These are phyloP conservation scores for Quercus cerris DNA, from an alignment of 306 rosid species.

Conservation along the genomic window DNA sequence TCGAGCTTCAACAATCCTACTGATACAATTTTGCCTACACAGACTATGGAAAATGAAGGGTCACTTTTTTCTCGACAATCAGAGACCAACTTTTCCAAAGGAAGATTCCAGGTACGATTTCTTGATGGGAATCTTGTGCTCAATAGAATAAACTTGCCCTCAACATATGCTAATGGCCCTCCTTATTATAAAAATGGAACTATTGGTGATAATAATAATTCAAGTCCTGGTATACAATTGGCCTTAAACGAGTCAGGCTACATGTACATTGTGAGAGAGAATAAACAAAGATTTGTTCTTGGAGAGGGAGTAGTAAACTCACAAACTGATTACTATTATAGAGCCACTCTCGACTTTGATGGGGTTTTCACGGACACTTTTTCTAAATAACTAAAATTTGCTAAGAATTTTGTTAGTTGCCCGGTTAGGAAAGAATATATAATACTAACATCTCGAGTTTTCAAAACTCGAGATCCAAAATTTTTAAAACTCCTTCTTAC, in stretches of 20 bases:
- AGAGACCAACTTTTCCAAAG: constrained; percentile 12
- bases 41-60: constrained; percentile 1
- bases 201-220: background rate
- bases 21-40: constrained; percentile 35
- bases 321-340: background rate
- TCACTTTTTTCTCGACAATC: constrained; percentile 8
- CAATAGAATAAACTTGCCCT: background rate
- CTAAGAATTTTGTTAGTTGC: no score
- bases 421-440: no score
- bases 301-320: background rate
- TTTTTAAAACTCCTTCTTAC: no score
- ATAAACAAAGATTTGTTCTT: background rate
- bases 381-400: no score
- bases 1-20: constrained; percentile 24
- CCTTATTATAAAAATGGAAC: background rate
- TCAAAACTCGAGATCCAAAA: no score
- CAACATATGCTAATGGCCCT: background rate
- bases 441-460: no score
- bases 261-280: constrained; percentile 15
- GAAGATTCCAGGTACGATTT: constrained; percentile 23
- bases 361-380: no score
- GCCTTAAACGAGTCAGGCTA: constrained; percentile 21
- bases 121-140: constrained; percentile 25
- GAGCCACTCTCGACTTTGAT: constrained; percentile 39
- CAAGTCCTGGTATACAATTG: constrained; percentile 17